Base-by-base conservation (phyloP, 768 basidiomycete genomes). In the Rhodotorula sphaerocarpa region DNA sequence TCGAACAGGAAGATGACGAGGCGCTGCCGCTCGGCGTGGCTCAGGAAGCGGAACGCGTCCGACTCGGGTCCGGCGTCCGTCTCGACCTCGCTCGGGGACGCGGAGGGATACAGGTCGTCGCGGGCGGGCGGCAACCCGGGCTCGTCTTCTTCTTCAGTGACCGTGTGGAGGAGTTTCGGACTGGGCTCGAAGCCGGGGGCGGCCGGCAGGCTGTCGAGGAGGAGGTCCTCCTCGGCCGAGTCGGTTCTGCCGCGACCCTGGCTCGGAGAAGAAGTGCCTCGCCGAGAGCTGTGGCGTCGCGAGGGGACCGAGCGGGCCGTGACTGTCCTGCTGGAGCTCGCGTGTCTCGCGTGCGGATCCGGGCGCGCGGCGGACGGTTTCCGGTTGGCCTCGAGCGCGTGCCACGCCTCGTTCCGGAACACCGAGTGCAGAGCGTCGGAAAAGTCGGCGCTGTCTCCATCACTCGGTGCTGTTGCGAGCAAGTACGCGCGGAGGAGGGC, bases 341-440 rank as follows among this genome's bases (percentile, higher is more conserved):
- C n/a, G n/a, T 43, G 36, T 15, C 50, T 28, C 50, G 31, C 41
- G 27, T 41, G 50, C 31, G 5, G 51, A 42, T 16, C 42, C 52
- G 28, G 50, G 33, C 27, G 58, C 34, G 9, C 42, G 27, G 34
- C 50, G 10, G 46, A 30, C 36, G 36, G 10, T 5, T 14, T 27
- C 34, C 31, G 20, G n/a, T 55, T 36, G 31, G 30, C 25, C 20
- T 48, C 63, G 46, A 46, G 54, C 31, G 11, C 51, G 20, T 57
- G 46, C 63, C 63, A 65, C 16, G 63, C 63, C 39, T 45, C 42
- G 45, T 65, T 65, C 47, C 59, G 59, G 50, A 45, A 65, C 12
- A 50, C 63, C 7, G 63, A 58, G 30, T 41, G 48, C 25, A 65
- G 50, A 1, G 57, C 53, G 7, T 9, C 46, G 11, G 46, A 12